A percentile compares a stretch with the other conserved stretches of the same genome.
These are phyloP conservation scores for Xerocomellus intermedius DNA, from an alignment of 768 basidiomycete species.

Conservation along the genomic window DNA sequence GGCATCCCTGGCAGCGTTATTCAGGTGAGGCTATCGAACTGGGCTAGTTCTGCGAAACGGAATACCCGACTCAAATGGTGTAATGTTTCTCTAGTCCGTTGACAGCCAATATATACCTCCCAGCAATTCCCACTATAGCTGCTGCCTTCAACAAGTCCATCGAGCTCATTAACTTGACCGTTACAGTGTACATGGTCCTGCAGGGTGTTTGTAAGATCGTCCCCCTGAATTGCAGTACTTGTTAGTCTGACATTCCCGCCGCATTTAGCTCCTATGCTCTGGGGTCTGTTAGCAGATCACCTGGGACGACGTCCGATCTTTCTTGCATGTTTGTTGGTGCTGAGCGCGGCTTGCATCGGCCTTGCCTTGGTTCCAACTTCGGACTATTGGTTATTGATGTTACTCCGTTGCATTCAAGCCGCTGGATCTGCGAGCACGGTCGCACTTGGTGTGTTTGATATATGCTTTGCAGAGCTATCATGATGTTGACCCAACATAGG, in stretches of 20 bases:
- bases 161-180: slow-evolving; percentile 77
- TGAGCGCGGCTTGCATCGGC: slow-evolving; percentile 64
- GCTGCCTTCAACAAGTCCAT: slow-evolving; percentile 56
- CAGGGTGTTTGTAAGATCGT: slow-evolving; percentile 42
- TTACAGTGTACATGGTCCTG: slow-evolving; percentile 60
- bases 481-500: slow-evolving; percentile 36
- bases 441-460: slow-evolving; percentile 52
- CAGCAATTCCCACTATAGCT: slow-evolving; percentile 70
- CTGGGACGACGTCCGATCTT: slow-evolving; percentile 64
- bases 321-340: slow-evolving; percentile 59
- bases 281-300: slow-evolving; percentile 64
- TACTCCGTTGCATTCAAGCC: slow-evolving; percentile 79
- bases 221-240: not conserved
- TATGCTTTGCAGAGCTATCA: not conserved
- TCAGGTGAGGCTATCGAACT: slow-evolving; percentile 44
- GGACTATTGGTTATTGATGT: slow-evolving; percentile 75
- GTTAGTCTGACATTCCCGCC: not conserved
- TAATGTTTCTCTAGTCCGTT: slow-evolving; percentile 47
- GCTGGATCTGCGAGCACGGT: slow-evolving; percentile 78
- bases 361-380: slow-evolving; percentile 52
- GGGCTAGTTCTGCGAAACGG: not conserved
- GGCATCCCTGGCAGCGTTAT: slow-evolving; percentile 59
- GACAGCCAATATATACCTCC: slow-evolving; percentile 77
- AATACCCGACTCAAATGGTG: not conserved
- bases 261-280: slow-evolving; percentile 52